Evolutionary conservation across 106 monocot species (phyloP).

Genomic region (Narthecium ossifragum): DNA sequence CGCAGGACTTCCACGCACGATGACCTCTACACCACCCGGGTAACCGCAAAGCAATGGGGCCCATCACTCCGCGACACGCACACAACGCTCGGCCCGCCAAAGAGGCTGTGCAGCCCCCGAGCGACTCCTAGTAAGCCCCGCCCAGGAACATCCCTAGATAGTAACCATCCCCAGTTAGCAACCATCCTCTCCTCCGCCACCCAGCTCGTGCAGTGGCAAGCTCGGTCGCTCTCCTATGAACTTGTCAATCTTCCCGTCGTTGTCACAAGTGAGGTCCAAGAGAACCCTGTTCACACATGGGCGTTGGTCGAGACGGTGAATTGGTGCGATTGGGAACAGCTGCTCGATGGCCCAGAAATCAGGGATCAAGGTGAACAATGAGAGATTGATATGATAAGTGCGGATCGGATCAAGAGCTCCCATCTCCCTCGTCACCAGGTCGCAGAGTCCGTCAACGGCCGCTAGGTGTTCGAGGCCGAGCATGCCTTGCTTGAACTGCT

Average conservation of each 20-base stretch:
- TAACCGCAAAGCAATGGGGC: slow-evolving; percentile 82
- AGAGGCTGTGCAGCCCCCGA: slow-evolving; percentile 94
- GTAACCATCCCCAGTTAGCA: slow-evolving; percentile 32
- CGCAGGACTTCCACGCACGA: slow-evolving; percentile 83
- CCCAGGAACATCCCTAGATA: slow-evolving; percentile 98
- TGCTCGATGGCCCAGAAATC: slow-evolving; percentile 97
- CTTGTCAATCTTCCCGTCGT: slow-evolving; percentile 74
- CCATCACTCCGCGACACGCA: slow-evolving; percentile 82
- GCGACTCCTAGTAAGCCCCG: slow-evolving; percentile 97
- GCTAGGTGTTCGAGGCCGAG: slow-evolving; percentile 83
- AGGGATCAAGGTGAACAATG: slow-evolving; percentile 82
- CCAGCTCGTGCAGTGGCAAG: slow-evolving; percentile 70
- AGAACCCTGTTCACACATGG: slow-evolving; percentile 60
- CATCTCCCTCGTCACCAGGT: slow-evolving; percentile 48
- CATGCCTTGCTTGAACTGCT: slow-evolving; percentile 79
- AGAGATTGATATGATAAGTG: slow-evolving; percentile 80
- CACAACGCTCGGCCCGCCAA: slow-evolving; percentile 92
- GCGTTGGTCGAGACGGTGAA: slow-evolving; percentile 73
- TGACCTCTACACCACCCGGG: slow-evolving; percentile 55
- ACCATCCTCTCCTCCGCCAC: too few relatives aligned
- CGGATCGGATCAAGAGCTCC: slow-evolving; percentile 23
- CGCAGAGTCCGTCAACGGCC: slow-evolving; percentile 75
- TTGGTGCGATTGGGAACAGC: slow-evolving; percentile 81
- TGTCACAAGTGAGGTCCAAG: slow-evolving; percentile 89
- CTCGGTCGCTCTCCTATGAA: slow-evolving; percentile 66